These are phyloP conservation scores for Tylopilus sp. DNA, from an alignment of 768 basidiomycete species.

Conservation along the genomic window DNA sequence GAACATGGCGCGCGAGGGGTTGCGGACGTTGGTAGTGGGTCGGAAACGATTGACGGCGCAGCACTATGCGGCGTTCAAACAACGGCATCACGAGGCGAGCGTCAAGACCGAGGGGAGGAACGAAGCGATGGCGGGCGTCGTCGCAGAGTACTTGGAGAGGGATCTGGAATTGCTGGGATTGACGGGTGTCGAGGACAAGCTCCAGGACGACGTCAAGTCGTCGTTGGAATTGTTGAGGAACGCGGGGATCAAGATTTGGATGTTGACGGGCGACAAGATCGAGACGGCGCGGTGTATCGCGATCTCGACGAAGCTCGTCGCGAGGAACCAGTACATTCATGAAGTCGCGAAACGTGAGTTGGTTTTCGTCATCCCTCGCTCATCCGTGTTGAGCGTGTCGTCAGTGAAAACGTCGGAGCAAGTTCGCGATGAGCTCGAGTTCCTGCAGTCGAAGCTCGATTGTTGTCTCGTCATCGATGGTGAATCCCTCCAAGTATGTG, in stretches of 20 bases:
- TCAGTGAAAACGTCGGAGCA: constrained; percentile 86
- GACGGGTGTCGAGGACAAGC: constrained; percentile 98
- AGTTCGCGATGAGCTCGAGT: constrained; percentile 85
- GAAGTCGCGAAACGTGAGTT: constrained; percentile 84
- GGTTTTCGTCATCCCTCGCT: neutral
- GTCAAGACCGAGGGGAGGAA: constrained; percentile 75
- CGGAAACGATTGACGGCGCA: constrained; percentile 70
- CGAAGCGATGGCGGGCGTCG: constrained; percentile 74
- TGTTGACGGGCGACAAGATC: constrained; percentile 99
- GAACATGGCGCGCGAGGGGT: constrained; percentile 96
- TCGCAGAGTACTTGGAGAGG: constrained; percentile 74
- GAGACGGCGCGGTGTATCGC: constrained; percentile 99
- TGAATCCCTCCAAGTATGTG: constrained; percentile 82
- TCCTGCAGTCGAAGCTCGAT: constrained; percentile 90
- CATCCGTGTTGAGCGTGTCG: constrained; percentile 3
- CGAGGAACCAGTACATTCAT: constrained; percentile 95
- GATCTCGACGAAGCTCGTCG: constrained; percentile 93
- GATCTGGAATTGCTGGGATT: constrained; percentile 91
- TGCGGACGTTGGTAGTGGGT: constrained; percentile 92
- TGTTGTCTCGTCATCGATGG: constrained; percentile 99
- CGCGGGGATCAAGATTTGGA: constrained; percentile 99
- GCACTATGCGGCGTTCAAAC: constrained; percentile 71
- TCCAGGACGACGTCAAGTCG: constrained; percentile 95
- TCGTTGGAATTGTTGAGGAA: constrained; percentile 92
- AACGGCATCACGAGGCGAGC: constrained; percentile 71